Evolutionary conservation across 805 yeast species (phyloP), one percentile per base, ranked within the genome.

Genomic region (Metschnikowia peoriensis): DNA sequence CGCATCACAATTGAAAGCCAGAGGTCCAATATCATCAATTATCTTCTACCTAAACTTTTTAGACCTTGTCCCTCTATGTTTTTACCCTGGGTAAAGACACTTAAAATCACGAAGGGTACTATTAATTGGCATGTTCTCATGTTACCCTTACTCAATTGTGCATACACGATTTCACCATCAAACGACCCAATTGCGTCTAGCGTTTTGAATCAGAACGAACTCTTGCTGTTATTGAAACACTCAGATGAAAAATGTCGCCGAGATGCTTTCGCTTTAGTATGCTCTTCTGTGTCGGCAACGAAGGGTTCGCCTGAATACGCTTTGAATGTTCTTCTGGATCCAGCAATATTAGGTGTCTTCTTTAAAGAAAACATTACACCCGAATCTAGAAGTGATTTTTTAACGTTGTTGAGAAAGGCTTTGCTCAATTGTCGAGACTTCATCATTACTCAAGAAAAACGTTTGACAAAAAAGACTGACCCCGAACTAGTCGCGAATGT

Each of bases 401-500:
- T 76, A 28, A 83, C 93, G 2, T 62, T 81, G 15, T 67, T 91
- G 51, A 78, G 85, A 50, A 82, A 78, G 51, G 84, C 91, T 56
- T 63, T 89, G 11, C 66, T 77, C 29, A 74, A 97, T 58, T 67
- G 88, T 15, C 77, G 88, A 57, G 94, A 86, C 49, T 87, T 92
- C 0, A 68, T 86, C 57, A 78, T 41, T 10, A 51, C 52, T 47
- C 59, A 64, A 28, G 69, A 68, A 28, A 54, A 7, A 50, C 44
- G 57, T 12, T 27, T 34, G 29, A 9, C 15, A 9, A 16, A 57
- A 46, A 43, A 58, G 43, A 35, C 60, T 11, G 32, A 61, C 14
- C 15, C 16, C 2, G 57, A 57, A n/a, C 45, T 50, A 9, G 40
- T 45, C 1, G 28, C 29, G 1, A 39, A 11, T 17, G 34, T 55